A percentile compares a stretch with the other conserved stretches of the same genome.
phyloP scores from a whole-genome alignment of 331 rosid genomes.

The Dryas integrifolia region DNA sequence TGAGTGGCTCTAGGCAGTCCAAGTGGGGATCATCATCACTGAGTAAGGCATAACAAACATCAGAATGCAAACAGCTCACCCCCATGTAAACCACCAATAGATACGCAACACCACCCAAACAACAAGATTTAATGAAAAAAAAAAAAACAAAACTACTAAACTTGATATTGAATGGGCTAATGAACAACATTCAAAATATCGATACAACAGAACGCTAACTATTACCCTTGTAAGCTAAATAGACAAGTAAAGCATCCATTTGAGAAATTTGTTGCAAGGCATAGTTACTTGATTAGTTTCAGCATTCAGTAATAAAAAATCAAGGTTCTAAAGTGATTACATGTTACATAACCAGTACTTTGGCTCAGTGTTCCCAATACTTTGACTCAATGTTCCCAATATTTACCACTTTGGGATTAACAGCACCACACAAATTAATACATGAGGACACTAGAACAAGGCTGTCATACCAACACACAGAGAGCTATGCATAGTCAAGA shows the following conservation, averaged over 20 bases:
- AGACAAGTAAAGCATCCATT: neutral
- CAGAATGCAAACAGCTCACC: no score
- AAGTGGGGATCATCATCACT: no score
- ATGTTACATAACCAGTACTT: neutral
- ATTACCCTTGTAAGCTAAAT: neutral
- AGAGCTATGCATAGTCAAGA: no score
- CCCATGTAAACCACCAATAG: no score
- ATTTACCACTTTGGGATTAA: neutral
- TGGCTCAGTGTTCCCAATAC: neutral
- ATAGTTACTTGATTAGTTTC: neutral
- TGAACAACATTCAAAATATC: neutral
- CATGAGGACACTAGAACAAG: no score
- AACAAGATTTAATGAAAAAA: neutral
- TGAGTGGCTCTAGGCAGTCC: no score
- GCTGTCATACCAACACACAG: no score
- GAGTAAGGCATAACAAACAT: no score
- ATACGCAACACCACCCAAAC: no score
- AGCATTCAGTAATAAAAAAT: neutral
- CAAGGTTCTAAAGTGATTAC: neutral
- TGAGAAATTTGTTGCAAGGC: neutral
- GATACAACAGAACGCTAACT: neutral
- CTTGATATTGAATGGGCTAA: neutral
- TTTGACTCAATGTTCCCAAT: neutral
- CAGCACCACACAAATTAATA: neutral
- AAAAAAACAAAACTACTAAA: neutral